These are phyloP conservation scores for Lentinula guzmanii DNA, from an alignment of 768 basidiomycete species.

Conservation along the genomic window DNA sequence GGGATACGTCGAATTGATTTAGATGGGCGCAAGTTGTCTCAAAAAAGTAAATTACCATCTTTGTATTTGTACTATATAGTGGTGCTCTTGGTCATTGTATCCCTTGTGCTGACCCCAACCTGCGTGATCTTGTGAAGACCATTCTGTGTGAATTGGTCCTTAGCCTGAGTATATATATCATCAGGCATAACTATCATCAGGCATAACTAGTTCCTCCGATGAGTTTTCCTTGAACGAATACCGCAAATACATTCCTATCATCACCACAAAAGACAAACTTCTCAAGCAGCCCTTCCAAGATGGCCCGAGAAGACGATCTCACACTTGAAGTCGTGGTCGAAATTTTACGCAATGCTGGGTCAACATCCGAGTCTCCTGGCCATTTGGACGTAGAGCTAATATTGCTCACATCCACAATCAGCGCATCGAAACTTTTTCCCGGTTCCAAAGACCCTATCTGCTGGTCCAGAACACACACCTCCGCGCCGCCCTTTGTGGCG, in stretches of 20 bases:
- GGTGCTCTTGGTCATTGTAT: neutral
- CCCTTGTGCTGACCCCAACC: neutral
- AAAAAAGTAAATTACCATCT: neutral
- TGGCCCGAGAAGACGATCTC: constrained; percentile 25
- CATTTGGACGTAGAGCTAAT: constrained; percentile 28
- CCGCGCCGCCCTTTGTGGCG: constrained; percentile 88
- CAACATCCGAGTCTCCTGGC: constrained; percentile 17
- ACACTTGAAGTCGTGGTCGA: constrained; percentile 25
- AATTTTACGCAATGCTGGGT: constrained; percentile 51
- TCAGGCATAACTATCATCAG: neutral
- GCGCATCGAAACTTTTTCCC: constrained; percentile 89
- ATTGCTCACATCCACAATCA: constrained; percentile 56
- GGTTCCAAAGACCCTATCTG: constrained; percentile 69
- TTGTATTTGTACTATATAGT: neutral
- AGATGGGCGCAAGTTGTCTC: neutral
- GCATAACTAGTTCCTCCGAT: constrained; percentile 54
- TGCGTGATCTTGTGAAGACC: too few species aligned
- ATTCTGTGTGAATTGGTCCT: too few species aligned
- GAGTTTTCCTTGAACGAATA: constrained; percentile 77
- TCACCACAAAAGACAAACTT: constrained; percentile 85
- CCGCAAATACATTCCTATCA: constrained; percentile 73
- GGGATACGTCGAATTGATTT: constrained; percentile 76
- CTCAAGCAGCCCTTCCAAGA: constrained; percentile 62
- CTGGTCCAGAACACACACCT: constrained; percentile 65
- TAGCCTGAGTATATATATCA: neutral